These are phyloP conservation scores for Aspergillus aculeatus DNA, from an alignment of 2,329 filamentous ascomycete genomes.

Conservation along the genomic window DNA sequence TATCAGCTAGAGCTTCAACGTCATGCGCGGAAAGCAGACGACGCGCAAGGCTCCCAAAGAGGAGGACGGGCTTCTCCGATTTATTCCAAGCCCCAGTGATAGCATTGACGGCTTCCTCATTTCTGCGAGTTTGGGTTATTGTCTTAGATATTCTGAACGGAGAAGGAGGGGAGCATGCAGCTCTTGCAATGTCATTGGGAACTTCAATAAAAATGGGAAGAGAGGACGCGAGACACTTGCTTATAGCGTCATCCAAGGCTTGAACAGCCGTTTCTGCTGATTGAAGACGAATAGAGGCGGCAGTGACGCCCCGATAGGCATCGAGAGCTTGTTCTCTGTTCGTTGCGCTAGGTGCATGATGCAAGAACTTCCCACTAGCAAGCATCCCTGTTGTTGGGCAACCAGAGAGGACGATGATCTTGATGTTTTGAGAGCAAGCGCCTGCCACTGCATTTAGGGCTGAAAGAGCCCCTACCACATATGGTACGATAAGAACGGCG, in stretches of 20 bases:
- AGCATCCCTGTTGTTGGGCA: slow-evolving; percentile 2
- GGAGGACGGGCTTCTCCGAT: slow-evolving; percentile 1
- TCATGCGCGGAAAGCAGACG: neutral
- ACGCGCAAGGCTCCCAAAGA: slow-evolving; percentile 5
- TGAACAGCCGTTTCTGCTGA: neutral
- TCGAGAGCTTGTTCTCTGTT: slow-evolving; percentile 10
- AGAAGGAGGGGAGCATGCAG: neutral
- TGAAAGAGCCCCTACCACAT: slow-evolving; percentile 14
- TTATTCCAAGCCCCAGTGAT: slow-evolving; percentile 7
- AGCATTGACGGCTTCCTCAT: neutral
- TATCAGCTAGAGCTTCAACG: slow-evolving; percentile 6
- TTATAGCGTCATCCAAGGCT: slow-evolving; percentile 6
- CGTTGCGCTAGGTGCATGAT: slow-evolving; percentile 5
- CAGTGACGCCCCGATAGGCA: slow-evolving; percentile 8
- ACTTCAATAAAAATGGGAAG: slow-evolving; percentile 13
- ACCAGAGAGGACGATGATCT: slow-evolving; percentile 12
- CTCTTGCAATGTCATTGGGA: slow-evolving; percentile 5
- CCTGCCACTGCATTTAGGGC: slow-evolving; percentile 16
- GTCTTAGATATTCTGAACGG: neutral
- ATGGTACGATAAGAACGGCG: slow-evolving; percentile 12
- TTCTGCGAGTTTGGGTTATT: neutral
- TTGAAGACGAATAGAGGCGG: slow-evolving; percentile 5
- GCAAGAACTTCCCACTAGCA: neutral
- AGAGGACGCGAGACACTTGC: slow-evolving; percentile 2
- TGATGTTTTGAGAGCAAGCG: slow-evolving; percentile 10